phyloP scores from a whole-genome alignment of 2,329 filamentous ascomycete species.

The Aschersonia sp. region DNA sequence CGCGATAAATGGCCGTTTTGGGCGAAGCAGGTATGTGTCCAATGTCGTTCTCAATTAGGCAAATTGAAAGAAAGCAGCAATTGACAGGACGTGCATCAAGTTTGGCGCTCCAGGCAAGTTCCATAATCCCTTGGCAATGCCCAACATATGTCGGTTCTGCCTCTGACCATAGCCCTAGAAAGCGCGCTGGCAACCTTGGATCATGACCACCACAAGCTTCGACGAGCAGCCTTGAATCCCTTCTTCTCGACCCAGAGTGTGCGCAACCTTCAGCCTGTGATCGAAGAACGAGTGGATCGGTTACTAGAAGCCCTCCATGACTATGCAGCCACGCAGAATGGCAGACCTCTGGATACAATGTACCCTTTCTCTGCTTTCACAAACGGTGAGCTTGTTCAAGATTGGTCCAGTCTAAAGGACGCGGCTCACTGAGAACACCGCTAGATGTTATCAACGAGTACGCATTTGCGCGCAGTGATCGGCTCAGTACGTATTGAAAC shows the following conservation, averaged over 20 bases:
- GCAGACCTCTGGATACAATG: conserved; percentile 18
- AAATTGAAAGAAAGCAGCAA: not conserved
- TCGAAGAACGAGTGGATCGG: conserved; percentile 20
- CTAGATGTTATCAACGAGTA: conserved; percentile 25
- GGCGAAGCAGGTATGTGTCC: conserved; percentile 16
- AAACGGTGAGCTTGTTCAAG: conserved; percentile 13
- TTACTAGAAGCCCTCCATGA: conserved; percentile 16
- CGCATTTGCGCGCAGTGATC: conserved; percentile 20
- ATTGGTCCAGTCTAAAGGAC: not conserved
- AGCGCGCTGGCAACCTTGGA: conserved; percentile 19
- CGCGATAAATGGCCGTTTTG: conserved; percentile 21
- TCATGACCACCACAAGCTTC: conserved; percentile 18
- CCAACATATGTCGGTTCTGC: not conserved
- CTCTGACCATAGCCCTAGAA: conserved; percentile 10
- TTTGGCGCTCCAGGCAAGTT: conserved; percentile 18
- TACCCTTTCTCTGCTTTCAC: conserved; percentile 23
- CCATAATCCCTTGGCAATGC: not conserved
- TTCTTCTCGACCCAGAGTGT: conserved; percentile 23
- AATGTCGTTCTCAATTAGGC: not conserved
- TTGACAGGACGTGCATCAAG: conserved; percentile 5
- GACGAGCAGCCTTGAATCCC: conserved; percentile 19
- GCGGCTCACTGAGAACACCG: not conserved
- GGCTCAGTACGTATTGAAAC: conserved; percentile 11
- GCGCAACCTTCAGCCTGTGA: conserved; percentile 21
- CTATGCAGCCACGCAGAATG: conserved; percentile 11